Evolutionary conservation across 768 basidiomycete genomes (phyloP), one percentile per base, ranked within the genome.

Genomic region (Termitomyces sp.): DNA sequence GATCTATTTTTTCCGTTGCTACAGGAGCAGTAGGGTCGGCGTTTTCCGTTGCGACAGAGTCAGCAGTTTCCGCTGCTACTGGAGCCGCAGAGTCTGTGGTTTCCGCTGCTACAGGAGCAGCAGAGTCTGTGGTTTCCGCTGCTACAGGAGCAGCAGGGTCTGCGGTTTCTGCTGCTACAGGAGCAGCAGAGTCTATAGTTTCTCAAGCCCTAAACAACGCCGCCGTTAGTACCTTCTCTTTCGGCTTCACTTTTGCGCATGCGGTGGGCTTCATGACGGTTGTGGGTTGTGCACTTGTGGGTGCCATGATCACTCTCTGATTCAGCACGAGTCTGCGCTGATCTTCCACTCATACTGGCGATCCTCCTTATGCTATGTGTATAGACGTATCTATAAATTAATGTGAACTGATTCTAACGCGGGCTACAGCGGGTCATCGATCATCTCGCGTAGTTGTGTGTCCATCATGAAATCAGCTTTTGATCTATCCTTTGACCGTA

Each of bases 91-190:
- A 60, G n/a, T 67, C 72, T 12, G 62, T 58, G 3, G 67, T 54
- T 15, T 52, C 60, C 2, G 77, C 74, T 6, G 75, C 66, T 45
- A 76, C 65, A 16, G 72, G 73, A 16, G 73, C 70, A 8, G 85
- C 84, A 26, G 76, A 80, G n/a, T 77, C 75, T 60, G 82, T 76
- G 24, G 85, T 77, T 68, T 84, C 80, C 16, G 74, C 77, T 22
- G 79, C 80, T 1, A 80, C 79, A 2, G 68, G 61, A 24, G 74
- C 68, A 50, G 72, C 64, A 55, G 73, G 62, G n/a, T 67, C 72
- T 10, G 62, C 59, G 3, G 29, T 2, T 68, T 84, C 80, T 15
- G 73, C 77, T 22, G 79, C 80, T 1, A 80, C 79, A 15, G 68
- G 60, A 22, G 74, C 69, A 51, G 72, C 64, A 55, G 73, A 60